These are phyloP conservation scores for Galium porrigens DNA, from an alignment of 305 asterid species.

Conservation along the genomic window DNA sequence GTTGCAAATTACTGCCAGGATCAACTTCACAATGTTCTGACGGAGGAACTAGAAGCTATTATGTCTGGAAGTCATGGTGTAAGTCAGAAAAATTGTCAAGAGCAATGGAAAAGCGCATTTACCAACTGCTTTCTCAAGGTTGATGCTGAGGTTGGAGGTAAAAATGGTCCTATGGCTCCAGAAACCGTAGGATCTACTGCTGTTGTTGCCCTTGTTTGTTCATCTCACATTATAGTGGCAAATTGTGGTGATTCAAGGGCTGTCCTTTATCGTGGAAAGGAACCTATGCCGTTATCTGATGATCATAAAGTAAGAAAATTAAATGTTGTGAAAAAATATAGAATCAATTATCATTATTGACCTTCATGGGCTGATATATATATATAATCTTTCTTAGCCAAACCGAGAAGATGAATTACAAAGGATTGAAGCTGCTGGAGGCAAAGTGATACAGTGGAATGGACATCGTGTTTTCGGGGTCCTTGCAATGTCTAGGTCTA, in stretches of 20 bases:
- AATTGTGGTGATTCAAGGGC: constrained; percentile 95
- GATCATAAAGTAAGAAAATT: constrained; percentile 62
- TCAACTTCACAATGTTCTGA: constrained; percentile 52
- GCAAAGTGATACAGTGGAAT: constrained; percentile 94
- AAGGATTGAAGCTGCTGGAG: constrained; percentile 91
- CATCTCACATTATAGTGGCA: constrained; percentile 82
- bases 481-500: constrained; percentile 95
- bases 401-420: constrained; percentile 82
- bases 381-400: constrained; percentile 32
- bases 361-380: constrained; percentile 8
- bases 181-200: constrained; percentile 95
- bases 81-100: constrained; percentile 28
- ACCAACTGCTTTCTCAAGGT: constrained; percentile 59
- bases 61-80: constrained; percentile 23
- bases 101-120: constrained; percentile 57
- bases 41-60: constrained; percentile 46
- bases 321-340: not conserved
- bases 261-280: constrained; percentile 81
- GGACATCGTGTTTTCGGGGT: constrained; percentile 96
- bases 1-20: constrained; percentile 81
- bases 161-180: constrained; percentile 45
- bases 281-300: constrained; percentile 55
- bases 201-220: constrained; percentile 69
- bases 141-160: constrained; percentile 65
- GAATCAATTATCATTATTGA: not conserved